Conservation (phyloP, 345 rosid species). For the Rhizophora mangle region DNA sequence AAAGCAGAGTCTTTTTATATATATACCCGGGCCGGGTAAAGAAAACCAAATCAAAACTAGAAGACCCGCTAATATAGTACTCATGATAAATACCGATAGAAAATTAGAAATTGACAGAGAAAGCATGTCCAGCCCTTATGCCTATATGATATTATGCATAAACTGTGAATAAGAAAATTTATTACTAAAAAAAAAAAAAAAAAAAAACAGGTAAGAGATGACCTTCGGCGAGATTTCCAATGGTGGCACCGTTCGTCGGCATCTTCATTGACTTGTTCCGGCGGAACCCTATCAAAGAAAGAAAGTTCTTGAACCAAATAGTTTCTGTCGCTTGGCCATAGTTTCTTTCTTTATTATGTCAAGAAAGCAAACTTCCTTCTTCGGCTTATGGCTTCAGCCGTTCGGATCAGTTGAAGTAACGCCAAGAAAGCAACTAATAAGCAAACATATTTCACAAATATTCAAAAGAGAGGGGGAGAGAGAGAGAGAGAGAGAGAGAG, state of each 20-base stretch:
- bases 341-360: not conserved
- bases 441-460: not conserved
- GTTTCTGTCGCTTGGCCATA: too few species aligned
- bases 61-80: too few species aligned
- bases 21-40: too few species aligned
- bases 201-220: conserved; percentile 5
- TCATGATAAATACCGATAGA: too few species aligned
- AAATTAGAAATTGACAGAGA: too few species aligned
- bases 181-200: not conserved
- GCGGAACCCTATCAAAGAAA: not conserved
- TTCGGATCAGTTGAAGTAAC: not conserved
- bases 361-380: not conserved
- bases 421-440: not conserved
- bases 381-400: not conserved
- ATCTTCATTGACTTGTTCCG: conserved; percentile 32
- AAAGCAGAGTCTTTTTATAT: too few species aligned
- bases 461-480: not conserved
- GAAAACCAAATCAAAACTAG: too few species aligned
- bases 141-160: too few species aligned
- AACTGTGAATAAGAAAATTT: not conserved
- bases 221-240: conserved; percentile 40
- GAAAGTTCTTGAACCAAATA: too few species aligned
- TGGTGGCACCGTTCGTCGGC: conserved; percentile 33
- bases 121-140: too few species aligned
- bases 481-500: too few species aligned